Conservation (phyloP, 768 basidiomycete genomes). For the Royoungia palumana region DNA sequence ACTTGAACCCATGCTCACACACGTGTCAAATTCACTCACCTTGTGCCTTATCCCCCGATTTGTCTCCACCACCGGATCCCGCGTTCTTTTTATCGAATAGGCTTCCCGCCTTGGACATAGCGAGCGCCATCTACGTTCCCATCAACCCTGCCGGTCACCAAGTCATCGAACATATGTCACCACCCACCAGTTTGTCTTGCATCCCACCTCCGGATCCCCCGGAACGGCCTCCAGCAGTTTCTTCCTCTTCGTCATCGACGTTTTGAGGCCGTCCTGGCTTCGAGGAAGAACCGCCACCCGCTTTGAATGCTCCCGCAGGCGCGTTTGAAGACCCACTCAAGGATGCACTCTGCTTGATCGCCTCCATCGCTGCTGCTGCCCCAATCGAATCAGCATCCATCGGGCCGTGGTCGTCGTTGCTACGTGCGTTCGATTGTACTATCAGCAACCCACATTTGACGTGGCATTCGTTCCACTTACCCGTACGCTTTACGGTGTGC, state of each 20-base stretch:
- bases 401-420: conserved; percentile 19
- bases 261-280: conserved; percentile 1
- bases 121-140: conserved; percentile 21
- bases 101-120: conserved; percentile 33
- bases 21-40: conserved; percentile 9
- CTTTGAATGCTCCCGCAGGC: conserved; percentile 19
- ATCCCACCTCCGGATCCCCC: conserved; percentile 16
- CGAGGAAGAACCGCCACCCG: not conserved
- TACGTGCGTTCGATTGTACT: conserved; percentile 1
- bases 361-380: conserved; percentile 30
- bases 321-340: conserved; percentile 1
- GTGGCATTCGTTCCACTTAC: conserved; percentile 12
- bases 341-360: conserved; percentile 26
- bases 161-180: not conserved
- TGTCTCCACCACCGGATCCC: conserved; percentile 11
- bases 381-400: conserved; percentile 28
- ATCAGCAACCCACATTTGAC: not conserved
- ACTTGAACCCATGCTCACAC: not conserved
- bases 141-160: not conserved
- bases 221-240: not conserved
- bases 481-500: conserved; percentile 33
- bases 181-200: conserved; percentile 31
- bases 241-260: conserved; percentile 10
- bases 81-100: conserved; percentile 32
- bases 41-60: conserved; percentile 25